Evolutionary conservation across 139 green algal genomes (phyloP), one percentile per base, ranked within the genome.

Genomic region (Chlamydomonas incerta): DNA sequence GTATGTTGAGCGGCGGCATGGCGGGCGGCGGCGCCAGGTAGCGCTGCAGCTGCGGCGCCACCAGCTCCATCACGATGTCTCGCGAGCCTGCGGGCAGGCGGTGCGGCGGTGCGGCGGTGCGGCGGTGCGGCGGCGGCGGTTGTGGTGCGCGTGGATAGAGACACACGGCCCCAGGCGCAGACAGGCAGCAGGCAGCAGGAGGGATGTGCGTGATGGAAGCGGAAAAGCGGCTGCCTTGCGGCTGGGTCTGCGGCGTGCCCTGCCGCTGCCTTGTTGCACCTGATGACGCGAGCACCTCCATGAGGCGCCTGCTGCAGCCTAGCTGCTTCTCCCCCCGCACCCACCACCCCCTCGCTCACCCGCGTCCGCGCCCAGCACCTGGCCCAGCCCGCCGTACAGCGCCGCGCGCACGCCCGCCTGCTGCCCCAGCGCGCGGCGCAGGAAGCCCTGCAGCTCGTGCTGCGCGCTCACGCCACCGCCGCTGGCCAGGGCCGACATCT

Each of bases 31-130:
- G 31, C n/a, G 87, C 62, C 37, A 88, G 72, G 67, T 87, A 91
- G 34, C 66, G 52, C 18, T 62, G 37, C 47, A 94, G 50, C 80
- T 94, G 91, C 6, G 91, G 91, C 35, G 89, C 63, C 76, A 94
- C 85, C 55, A 90, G 90, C 85, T 94, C 91, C 74, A 80, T 65
- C 74, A 94, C 71, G 41, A 87, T 66, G 46, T 94, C 91, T 34
- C 52, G 76, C 2, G 82, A 86, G 37, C 35, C 62, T 35, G 82
- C 35, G 35, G 10, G 69, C 1, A 8, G 31, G 31, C 28, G 13
- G 41, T 50, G 41, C n/a, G n/a, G n/a, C n/a, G n/a, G n/a, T n/a
- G n/a, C n/a, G n/a, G n/a, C n/a, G n/a, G n/a, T n/a, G n/a, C n/a
- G n/a, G n/a, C n/a, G n/a, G n/a, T n/a, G n/a, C n/a, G n/a, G n/a